phyloP scores from a whole-genome alignment of 108 stramenopile species.

The Nitzschia sp. region DNA sequence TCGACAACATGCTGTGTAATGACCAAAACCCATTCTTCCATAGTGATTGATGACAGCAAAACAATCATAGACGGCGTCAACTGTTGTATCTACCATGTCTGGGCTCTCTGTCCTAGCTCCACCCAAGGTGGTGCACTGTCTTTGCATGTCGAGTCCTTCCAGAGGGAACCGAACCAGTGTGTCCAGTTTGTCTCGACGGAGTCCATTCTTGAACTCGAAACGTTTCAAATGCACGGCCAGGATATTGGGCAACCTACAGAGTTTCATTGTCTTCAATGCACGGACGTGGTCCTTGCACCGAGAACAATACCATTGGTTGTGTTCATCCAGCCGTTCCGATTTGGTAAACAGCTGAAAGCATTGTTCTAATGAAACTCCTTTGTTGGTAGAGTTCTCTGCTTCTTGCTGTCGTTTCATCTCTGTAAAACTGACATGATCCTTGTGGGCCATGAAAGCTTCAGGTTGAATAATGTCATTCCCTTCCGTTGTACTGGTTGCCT shows the following conservation, averaged over 20 bases:
- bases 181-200: slow-evolving; percentile 86
- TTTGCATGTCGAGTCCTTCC: slow-evolving; percentile 69
- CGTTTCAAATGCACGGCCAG: slow-evolving; percentile 95
- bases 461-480: slow-evolving; percentile 8
- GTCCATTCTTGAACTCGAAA: slow-evolving; percentile 80
- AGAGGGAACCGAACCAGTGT: slow-evolving; percentile 91
- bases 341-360: slow-evolving; percentile 75
- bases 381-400: slow-evolving; percentile 24
- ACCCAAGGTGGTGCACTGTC: slow-evolving; percentile 38
- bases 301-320: slow-evolving; percentile 90
- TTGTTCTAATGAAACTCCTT: slow-evolving; percentile 60
- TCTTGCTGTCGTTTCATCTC: slow-evolving; percentile 24
- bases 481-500: neutral
- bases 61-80: slow-evolving; percentile 89
- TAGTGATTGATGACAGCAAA: slow-evolving; percentile 94
- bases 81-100: slow-evolving; percentile 48
- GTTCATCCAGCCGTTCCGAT: slow-evolving; percentile 86
- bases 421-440: slow-evolving; percentile 33
- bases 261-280: slow-evolving; percentile 91
- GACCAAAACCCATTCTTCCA: slow-evolving; percentile 95
- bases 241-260: slow-evolving; percentile 93
- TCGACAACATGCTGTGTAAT: slow-evolving; percentile 92
- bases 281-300: slow-evolving; percentile 86
- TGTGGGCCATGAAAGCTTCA: slow-evolving; percentile 27
- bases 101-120: neutral